Conservation (phyloP, 2,329 filamentous ascomycete species). For the Aureobasidium sp. region DNA sequence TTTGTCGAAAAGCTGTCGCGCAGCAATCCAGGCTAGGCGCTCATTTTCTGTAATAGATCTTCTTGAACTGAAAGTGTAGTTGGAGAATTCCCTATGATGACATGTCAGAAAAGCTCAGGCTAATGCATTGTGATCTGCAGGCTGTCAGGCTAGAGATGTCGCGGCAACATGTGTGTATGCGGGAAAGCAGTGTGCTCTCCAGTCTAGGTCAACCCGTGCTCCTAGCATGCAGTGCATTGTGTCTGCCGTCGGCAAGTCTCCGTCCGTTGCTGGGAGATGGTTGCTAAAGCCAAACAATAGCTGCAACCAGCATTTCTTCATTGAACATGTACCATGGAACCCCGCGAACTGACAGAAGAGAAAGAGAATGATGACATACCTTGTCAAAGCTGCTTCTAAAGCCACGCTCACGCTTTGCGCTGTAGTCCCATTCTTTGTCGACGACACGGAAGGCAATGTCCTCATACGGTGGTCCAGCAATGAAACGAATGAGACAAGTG, state of each 20-base stretch:
- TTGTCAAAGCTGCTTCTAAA: constrained; percentile 98
- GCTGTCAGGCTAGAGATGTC: background rate
- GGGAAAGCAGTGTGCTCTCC: background rate
- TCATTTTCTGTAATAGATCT: constrained; percentile 51
- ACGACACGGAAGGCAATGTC: constrained; percentile 96
- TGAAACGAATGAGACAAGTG: constrained; percentile 92
- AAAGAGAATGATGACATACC: constrained; percentile 48
- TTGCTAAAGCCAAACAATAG: background rate
- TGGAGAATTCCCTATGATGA: constrained; percentile 78
- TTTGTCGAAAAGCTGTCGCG: background rate
- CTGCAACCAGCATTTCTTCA: background rate
- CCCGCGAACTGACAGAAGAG: background rate
- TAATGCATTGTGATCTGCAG: constrained; percentile 1
- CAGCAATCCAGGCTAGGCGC: background rate
- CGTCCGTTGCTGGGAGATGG: background rate
- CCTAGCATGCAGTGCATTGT: background rate
- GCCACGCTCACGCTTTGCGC: constrained; percentile 85
- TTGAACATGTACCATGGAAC: background rate
- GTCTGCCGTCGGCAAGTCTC: background rate
- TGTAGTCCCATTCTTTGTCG: constrained; percentile 98
- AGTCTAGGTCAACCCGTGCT: background rate
- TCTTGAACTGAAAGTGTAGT: constrained; percentile 98
- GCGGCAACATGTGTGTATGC: background rate
- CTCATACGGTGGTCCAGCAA: constrained; percentile 90
- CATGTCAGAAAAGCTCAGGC: constrained; percentile 1